Base-by-base conservation (phyloP, 2,329 filamentous ascomycete genomes). In the Nothophoma quercina region DNA sequence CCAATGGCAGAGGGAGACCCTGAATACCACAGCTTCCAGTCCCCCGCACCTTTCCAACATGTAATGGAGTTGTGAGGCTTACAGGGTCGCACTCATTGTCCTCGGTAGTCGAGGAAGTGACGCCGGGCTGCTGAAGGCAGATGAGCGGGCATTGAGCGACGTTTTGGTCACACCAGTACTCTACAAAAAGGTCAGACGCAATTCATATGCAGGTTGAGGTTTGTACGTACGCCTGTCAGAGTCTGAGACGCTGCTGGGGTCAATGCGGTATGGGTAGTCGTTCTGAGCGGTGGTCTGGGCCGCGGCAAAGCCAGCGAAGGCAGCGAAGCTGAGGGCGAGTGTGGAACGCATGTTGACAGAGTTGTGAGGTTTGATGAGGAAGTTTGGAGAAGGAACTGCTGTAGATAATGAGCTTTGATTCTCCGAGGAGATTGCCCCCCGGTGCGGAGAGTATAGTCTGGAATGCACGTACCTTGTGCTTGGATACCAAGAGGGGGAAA, bases 41-140 rank as follows among this genome's bases (percentile, higher is more conserved):
- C 32, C 30, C n/a, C 41, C 25, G 28, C 28, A 39, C 23, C 25
- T 13, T 34, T 21, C 28, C 23, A 28, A n/a, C n/a, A 21, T 18
- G 18, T 5, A 38, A 16, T 29, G 25, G 10, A 25, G 7, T 18
- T 21, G 38, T 34, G 35, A 32, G 16, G 25, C 49, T 48, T 82
- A 88, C 85, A 41, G 87, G 65, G 69, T 91, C 82, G 71, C 89
- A 93, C 7, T 80, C 79, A 77, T 93, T 93, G 58, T 78, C 73
- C 35, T 79, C 56, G 23, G 82, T 84, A 35, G 77, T 80, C 52
- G 67, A 62, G 55, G 68, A 68, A 39, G 62, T 68, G 43, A 74
- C 69, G 55, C 71, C 82, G 68, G 60, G 79, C 72, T 67, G 81
- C 72, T 91, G 87, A 42, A 84, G 75, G 81, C 89, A 93, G 75